A percentile compares a stretch with the other conserved stretches of the same genome.
Conservation (phyloP, 2,329 filamentous ascomycete genomes). For the Sclerotinia subarctica region DNA sequence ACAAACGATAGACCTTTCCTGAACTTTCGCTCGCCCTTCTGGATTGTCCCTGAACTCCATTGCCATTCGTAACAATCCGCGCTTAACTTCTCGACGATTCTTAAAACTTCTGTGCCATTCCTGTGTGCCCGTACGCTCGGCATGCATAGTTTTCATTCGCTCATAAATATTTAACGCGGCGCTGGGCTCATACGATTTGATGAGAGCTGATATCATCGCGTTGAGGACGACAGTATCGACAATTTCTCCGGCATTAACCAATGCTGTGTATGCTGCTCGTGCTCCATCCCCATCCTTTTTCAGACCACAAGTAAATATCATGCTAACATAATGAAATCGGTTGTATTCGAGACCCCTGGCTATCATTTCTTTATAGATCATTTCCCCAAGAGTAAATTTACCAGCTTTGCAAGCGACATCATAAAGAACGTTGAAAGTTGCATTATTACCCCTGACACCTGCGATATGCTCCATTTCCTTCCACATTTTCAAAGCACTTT, state of each 20-base stretch:
- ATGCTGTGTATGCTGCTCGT: slow-evolving; percentile 72
- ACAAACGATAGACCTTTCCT: slow-evolving; percentile 61
- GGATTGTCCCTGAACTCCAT: slow-evolving; percentile 54
- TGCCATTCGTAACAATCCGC: slow-evolving; percentile 56
- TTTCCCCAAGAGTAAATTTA: slow-evolving; percentile 79
- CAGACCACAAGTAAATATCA: slow-evolving; percentile 82
- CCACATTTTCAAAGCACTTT: slow-evolving; percentile 75
- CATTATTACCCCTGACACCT: slow-evolving; percentile 61
- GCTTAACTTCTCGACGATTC: slow-evolving; percentile 44
- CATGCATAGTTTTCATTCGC: slow-evolving; percentile 65
- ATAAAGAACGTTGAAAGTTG: slow-evolving; percentile 94
- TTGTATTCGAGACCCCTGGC: slow-evolving; percentile 64
- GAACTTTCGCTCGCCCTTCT: slow-evolving; percentile 51
- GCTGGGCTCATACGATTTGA: slow-evolving; percentile 70
- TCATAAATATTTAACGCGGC: slow-evolving; percentile 79
- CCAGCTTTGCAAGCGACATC: slow-evolving; percentile 82
- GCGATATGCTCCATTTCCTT: slow-evolving; percentile 80
- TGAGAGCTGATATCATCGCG: slow-evolving; percentile 74
- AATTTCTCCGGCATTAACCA: slow-evolving; percentile 82
- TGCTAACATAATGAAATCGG: slow-evolving; percentile 75
- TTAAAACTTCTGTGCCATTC: slow-evolving; percentile 40
- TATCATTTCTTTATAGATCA: slow-evolving; percentile 79
- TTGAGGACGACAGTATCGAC: slow-evolving; percentile 87
- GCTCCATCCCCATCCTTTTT: slow-evolving; percentile 70
- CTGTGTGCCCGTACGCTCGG: slow-evolving; percentile 25